Conservation (phyloP, 192 early-diverging fungal genomes). For the Entomortierella lignicola region DNA sequence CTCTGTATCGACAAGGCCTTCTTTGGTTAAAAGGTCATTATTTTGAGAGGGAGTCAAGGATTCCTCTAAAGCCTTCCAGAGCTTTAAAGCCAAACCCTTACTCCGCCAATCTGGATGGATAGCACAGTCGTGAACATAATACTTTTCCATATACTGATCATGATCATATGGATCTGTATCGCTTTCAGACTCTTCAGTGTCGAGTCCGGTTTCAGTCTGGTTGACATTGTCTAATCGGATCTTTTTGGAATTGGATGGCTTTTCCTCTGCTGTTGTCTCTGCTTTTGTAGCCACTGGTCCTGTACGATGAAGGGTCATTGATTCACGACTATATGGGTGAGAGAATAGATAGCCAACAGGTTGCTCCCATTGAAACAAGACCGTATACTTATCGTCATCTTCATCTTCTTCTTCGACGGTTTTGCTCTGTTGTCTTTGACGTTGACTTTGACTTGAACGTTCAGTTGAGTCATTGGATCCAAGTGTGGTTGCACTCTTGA, state of each 20-base stretch:
- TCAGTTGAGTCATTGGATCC: too few relatives aligned
- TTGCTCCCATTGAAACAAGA: constrained; percentile 50
- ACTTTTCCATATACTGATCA: constrained; percentile 44
- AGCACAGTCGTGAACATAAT: constrained; percentile 48
- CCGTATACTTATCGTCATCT: constrained; percentile 14
- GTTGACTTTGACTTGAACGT: too few relatives aligned
- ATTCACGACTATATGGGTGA: constrained; percentile 37
- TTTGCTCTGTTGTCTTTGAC: too few relatives aligned
- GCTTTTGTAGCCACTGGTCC: neutral
- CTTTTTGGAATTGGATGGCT: constrained; percentile 11
- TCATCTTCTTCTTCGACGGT: constrained; percentile 7
- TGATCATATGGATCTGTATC: constrained; percentile 27
- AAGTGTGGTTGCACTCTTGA: too few relatives aligned
- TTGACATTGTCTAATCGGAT: neutral
- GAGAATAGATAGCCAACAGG: constrained; percentile 47
- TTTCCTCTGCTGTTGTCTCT: neutral
- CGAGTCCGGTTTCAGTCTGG: neutral
- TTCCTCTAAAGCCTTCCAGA: constrained; percentile 50
- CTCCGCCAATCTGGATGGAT: constrained; percentile 42
- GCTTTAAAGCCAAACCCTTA: constrained; percentile 21
- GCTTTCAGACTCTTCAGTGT: neutral
- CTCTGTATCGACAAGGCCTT: constrained; percentile 19
- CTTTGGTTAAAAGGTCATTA: neutral
- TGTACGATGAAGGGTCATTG: constrained; percentile 25
- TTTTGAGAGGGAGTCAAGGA: constrained; percentile 8